phyloP scores from a whole-genome alignment of 75 land plant species.

The Picea sitchensis region DNA sequence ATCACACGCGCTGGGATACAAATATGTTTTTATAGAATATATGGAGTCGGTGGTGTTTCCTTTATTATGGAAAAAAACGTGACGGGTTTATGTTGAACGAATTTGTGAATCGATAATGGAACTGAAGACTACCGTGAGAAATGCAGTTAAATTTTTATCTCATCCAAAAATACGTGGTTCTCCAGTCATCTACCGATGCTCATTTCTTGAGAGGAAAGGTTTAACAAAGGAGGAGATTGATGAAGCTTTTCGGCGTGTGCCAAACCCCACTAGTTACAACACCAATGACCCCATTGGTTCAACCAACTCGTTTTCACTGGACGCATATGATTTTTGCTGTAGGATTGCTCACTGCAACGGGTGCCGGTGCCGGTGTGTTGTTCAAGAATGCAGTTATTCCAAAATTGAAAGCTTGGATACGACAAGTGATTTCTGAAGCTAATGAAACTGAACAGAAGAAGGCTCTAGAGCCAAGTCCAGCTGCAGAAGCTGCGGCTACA shows the following conservation, averaged over 20 bases:
- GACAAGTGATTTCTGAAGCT: conserved; percentile 36
- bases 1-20: no score
- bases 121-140: no score
- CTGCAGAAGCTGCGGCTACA: conserved; percentile 63
- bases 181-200: conserved; percentile 73
- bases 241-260: conserved; percentile 94
- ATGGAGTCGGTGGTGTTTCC: no score
- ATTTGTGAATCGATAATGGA: no score
- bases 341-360: conserved; percentile 48
- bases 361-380: conserved; percentile 66
- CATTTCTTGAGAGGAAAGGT: conserved; percentile 89
- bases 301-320: conserved; percentile 40
- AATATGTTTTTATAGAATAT: no score
- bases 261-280: conserved; percentile 33
- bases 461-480: conserved; percentile 22
- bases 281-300: conserved; percentile 6
- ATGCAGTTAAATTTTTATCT: no score
- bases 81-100: no score
- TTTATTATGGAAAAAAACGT: no score
- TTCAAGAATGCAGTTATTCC: conserved; percentile 43
- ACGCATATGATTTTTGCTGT: conserved; percentile 51
- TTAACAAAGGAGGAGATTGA: conserved; percentile 90
- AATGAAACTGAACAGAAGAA: conserved; percentile 25
- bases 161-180: conserved; percentile 83
- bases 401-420: conserved; percentile 64